Evolutionary conservation across 306 rosid genomes (phyloP).

Genomic region (Lathyrus oleraceus): DNA sequence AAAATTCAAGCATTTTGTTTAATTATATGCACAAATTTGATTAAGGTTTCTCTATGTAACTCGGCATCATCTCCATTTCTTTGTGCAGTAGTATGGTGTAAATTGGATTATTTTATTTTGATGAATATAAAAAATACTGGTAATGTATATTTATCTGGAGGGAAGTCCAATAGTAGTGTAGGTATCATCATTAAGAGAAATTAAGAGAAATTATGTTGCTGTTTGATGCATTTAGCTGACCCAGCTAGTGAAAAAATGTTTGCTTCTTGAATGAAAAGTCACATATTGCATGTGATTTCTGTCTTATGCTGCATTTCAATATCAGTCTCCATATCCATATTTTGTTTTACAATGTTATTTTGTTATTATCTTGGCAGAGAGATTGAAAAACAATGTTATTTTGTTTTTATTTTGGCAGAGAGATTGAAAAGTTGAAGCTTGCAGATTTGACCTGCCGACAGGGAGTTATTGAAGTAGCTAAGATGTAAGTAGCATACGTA

Average conservation of each 20-base stretch:
- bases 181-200: neutral
- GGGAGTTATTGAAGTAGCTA: conserved; percentile 95
- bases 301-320: neutral
- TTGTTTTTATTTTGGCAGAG: conserved; percentile 54
- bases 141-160: neutral
- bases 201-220: neutral
- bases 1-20: neutral
- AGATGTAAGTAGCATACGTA: conserved; percentile 68
- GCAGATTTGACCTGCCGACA: conserved; percentile 92
- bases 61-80: neutral
- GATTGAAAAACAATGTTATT: conserved; percentile 61
- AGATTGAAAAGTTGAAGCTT: conserved; percentile 93
- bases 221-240: neutral
- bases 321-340: neutral
- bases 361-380: conserved; percentile 33
- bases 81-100: conserved; percentile 1
- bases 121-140: neutral
- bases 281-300: neutral
- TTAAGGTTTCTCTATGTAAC: neutral
- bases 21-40: neutral
- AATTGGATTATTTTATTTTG: conserved; percentile 5
- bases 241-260: neutral
- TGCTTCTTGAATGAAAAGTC: neutral
- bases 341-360: neutral
- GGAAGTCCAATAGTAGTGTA: neutral